These are phyloP conservation scores for Angomonas desouzai DNA, from an alignment of 208 protist species.

Conservation along the genomic window DNA sequence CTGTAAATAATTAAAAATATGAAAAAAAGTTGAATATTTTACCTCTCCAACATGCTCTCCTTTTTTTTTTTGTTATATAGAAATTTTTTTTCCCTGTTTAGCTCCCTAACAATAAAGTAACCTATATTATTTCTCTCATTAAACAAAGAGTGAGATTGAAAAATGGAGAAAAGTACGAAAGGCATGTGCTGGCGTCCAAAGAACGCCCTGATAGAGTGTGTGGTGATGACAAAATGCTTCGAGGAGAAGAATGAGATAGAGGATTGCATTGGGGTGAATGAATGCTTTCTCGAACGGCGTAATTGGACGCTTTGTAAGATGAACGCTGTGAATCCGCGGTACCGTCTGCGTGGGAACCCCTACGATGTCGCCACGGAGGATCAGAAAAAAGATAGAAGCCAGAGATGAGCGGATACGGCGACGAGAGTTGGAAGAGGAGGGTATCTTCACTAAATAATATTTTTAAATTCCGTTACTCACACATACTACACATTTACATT, in stretches of 20 bases:
- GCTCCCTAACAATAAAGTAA: no score
- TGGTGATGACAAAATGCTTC: constrained; percentile 84
- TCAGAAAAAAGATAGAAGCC: constrained; percentile 85
- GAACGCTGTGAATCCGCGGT: constrained; percentile 84
- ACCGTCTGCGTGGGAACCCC: constrained; percentile 80
- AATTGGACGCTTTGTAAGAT: constrained; percentile 90
- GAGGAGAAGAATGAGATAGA: constrained; percentile 77
- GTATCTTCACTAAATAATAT: constrained; percentile 53
- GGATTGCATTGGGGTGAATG: constrained; percentile 70
- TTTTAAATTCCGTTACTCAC: not conserved
- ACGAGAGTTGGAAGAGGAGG: constrained; percentile 81
- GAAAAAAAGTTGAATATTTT: no score
- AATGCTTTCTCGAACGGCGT: constrained; percentile 79
- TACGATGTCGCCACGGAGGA: constrained; percentile 85
- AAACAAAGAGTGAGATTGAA: no score
- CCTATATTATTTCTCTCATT: no score
- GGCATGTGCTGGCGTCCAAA: constrained; percentile 86
- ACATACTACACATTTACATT: not conserved
- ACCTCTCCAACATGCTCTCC: constrained; percentile 13
- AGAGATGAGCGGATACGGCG: constrained; percentile 73
- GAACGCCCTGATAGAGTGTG: constrained; percentile 81
- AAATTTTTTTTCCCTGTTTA: constrained; percentile 1
- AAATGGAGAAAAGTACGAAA: constrained; percentile 80
- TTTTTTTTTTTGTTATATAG: constrained; percentile 14
- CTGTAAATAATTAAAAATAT: no score